A percentile compares a stretch with the other conserved stretches of the same genome.
Evolutionary conservation across 768 basidiomycete genomes (phyloP).

Genomic region (Pleurotus salmoneostramineus): DNA sequence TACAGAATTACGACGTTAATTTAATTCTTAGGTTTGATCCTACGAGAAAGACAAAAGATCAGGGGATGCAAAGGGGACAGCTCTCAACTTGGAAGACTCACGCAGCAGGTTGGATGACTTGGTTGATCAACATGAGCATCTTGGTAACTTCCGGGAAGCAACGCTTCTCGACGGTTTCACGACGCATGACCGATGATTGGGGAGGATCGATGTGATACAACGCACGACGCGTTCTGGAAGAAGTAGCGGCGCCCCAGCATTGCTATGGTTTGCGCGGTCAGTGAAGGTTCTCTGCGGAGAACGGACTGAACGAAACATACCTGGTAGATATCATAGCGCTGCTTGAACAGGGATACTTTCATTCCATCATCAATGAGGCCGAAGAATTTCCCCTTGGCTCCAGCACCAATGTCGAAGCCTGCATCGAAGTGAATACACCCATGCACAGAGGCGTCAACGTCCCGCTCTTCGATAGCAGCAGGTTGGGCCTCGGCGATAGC

Average conservation of each 20-base stretch:
- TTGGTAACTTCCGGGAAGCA: background rate
- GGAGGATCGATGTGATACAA: background rate
- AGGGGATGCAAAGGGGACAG: background rate
- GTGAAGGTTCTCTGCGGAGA: background rate
- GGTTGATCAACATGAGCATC: constrained; percentile 3
- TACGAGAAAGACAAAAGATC: background rate
- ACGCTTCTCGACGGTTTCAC: background rate
- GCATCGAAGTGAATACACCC: constrained; percentile 33
- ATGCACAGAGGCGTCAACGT: constrained; percentile 8
- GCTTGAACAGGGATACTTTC: constrained; percentile 27
- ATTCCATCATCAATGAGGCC: constrained; percentile 30
- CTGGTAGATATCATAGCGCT: constrained; percentile 34
- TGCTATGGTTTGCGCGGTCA: background rate
- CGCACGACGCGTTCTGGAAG: background rate
- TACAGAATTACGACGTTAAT: no score
- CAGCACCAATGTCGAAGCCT: constrained; percentile 32
- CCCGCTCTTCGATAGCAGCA: background rate
- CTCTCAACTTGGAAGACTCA: background rate
- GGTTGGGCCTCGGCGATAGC: background rate
- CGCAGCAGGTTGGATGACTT: background rate
- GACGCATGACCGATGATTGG: background rate
- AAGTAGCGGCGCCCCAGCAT: constrained; percentile 5
- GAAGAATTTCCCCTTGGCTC: constrained; percentile 36
- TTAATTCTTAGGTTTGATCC: constrained; percentile 1
- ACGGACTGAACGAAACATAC: constrained; percentile 13